Evolutionary conservation across 2,329 filamentous ascomycete species (phyloP).

Genomic region (Knoxdaviesia capensis): DNA sequence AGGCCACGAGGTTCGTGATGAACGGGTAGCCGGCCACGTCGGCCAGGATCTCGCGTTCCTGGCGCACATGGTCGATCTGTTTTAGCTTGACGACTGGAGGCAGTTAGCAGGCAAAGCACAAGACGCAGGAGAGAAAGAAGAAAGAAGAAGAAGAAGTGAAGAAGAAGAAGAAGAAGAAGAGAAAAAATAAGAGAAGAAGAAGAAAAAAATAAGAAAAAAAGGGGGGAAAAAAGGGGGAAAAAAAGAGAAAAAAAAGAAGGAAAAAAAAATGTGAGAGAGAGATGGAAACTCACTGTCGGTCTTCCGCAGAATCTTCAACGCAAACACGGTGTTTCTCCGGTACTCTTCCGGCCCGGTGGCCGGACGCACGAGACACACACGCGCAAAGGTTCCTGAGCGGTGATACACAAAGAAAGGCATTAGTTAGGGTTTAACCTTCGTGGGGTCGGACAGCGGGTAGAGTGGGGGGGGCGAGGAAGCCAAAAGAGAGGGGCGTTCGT

Average conservation of each 20-base stretch:
- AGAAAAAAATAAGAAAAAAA: background rate
- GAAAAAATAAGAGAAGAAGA: too few species aligned
- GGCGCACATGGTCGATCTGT: conserved; percentile 71
- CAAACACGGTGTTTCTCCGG: conserved; percentile 50
- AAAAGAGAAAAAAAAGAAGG: conserved; percentile 3
- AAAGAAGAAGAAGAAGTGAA: background rate
- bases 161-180: too few species aligned
- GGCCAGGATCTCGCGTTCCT: conserved; percentile 60
- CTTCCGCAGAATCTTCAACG: conserved; percentile 61
- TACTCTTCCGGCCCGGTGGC: conserved; percentile 30
- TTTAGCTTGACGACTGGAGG: conserved; percentile 51
- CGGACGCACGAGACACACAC: conserved; percentile 59
- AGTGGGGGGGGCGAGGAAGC: too few species aligned
- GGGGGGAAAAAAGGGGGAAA: conserved; percentile 9
- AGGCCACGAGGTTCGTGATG: conserved; percentile 59
- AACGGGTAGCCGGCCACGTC: conserved; percentile 67
- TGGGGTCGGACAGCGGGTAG: too few species aligned
- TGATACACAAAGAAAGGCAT: too few species aligned
- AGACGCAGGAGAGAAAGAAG: background rate
- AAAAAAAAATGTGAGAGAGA: conserved; percentile 11
- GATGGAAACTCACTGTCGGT: conserved; percentile 19
- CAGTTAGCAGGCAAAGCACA: background rate
- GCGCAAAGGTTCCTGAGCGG: conserved; percentile 61
- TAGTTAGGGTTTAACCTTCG: too few species aligned
- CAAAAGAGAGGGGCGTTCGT: too few species aligned